Evolutionary conservation across 371 early-diverging fungal genomes (phyloP), one percentile per base, ranked within the genome.

Genomic region (Choanephora cucurbitarum): DNA sequence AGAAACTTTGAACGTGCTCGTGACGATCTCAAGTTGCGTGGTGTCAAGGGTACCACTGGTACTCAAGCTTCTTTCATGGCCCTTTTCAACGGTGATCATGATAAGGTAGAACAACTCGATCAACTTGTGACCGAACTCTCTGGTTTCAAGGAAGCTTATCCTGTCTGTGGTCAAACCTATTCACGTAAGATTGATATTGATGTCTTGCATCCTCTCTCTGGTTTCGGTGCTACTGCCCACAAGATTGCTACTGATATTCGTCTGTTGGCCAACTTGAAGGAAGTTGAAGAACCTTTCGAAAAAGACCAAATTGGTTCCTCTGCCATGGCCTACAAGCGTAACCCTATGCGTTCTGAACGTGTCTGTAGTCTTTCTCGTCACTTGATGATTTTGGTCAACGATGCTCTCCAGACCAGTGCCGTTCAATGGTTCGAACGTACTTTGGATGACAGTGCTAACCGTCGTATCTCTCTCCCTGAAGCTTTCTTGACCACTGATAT

Each of bases 291-390:
- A 71, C 99, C 97, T 21, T 97, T 98, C 58, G 97, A 97, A 75
- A 94, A 92, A 82, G 96, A 96, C 73, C 99, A 98, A 79, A 97
- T 98, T 55, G 98, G 98, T 13, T 90, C 91, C 37, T 95, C 95
- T 33, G 99, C 99, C 50, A 97, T 98, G 99, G 98, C 99, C 53
- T 98, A 98, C 82, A 98, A 98, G 90, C 92, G 98, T 66, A 98
- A 98, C 84, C 99, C 99, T 33, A 98, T 98, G 97, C 90, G 97
- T 45, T 92, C 90, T 65, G 99, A 98, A 69, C 93, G 99, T 64
- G 91, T 94, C 33, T 97, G 97, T 82, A 88, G 94, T 32, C 84
- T 98, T 51, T 75, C 96, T n/a, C 92, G 98, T 53, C 98, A 98
- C 70, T 80, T 98, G 60, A 93, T 95, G 90, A 80, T 91, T n/a